phyloP scores from a whole-genome alignment of 768 basidiomycete species.

The Auricularia heimuer region DNA sequence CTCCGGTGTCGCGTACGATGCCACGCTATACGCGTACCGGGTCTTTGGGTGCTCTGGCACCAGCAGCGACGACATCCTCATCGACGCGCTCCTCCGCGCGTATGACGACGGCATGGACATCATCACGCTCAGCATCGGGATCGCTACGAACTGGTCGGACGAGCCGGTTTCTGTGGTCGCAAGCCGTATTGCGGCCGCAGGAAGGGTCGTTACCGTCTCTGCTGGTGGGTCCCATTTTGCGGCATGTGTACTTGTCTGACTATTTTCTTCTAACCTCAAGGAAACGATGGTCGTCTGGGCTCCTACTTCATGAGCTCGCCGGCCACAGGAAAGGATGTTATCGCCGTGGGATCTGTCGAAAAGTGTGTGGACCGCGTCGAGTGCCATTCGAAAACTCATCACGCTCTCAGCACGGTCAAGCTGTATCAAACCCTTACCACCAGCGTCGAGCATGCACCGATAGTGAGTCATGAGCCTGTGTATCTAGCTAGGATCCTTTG shows the following conservation, averaged over 20 bases:
- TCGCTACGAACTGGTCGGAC: conserved; percentile 11
- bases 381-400: conserved; percentile 13
- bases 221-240: background rate
- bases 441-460: too few relatives aligned
- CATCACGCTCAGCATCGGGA: conserved; percentile 27
- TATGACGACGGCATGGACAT: conserved; percentile 23
- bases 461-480: background rate
- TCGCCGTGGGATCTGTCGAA: conserved; percentile 9
- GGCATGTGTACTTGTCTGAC: background rate
- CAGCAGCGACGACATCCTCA: conserved; percentile 14
- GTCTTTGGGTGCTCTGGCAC: conserved; percentile 13
- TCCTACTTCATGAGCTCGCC: background rate
- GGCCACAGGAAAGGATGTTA: conserved; percentile 1
- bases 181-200: background rate
- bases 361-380: conserved; percentile 17
- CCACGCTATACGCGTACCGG: conserved; percentile 19
- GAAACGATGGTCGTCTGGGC: background rate
- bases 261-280: background rate
- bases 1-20: conserved; percentile 28
- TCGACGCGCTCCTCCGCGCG: conserved; percentile 9
- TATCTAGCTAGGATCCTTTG: too few relatives aligned
- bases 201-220: conserved; percentile 4
- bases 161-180: conserved; percentile 2
- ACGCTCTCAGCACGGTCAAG: too few relatives aligned
- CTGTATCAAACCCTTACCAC: too few relatives aligned